Conservation (phyloP, 306 rosid genomes). For the Rosa chinensis region DNA sequence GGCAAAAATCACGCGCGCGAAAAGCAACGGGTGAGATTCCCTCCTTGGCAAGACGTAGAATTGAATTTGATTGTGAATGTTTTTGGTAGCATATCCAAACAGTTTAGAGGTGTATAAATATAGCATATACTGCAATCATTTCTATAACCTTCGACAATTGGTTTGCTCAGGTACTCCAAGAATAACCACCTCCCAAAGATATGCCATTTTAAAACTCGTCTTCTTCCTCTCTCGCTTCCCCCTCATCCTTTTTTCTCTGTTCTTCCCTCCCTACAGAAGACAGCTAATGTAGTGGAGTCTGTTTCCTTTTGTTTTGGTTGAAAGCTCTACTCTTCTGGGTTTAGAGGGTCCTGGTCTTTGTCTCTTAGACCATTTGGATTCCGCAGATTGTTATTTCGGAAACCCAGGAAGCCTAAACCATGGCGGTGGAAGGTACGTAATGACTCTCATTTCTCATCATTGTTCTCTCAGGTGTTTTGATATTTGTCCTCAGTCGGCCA, state of each 20-base stretch:
- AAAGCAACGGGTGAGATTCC: slow-evolving; percentile 36
- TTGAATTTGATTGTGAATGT: background rate
- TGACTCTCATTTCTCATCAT: background rate
- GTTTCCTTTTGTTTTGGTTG: slow-evolving; percentile 14
- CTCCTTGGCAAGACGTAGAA: background rate
- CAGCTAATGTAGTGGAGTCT: slow-evolving; percentile 22
- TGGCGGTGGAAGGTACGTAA: slow-evolving; percentile 47
- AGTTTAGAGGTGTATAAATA: slow-evolving; percentile 52
- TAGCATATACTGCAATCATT: slow-evolving; percentile 44
- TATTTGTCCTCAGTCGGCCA: background rate
- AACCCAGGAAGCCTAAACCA: slow-evolving; percentile 21
- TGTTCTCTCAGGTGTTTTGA: background rate
- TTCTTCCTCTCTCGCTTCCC: slow-evolving; percentile 22
- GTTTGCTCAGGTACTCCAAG: slow-evolving; percentile 30
- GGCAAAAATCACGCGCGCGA: slow-evolving; percentile 49
- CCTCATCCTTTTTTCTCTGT: background rate
- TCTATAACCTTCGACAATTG: slow-evolving; percentile 25
- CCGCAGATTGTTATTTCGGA: slow-evolving; percentile 6
- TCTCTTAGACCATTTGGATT: background rate
- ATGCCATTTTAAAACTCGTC: slow-evolving; percentile 35
- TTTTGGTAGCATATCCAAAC: slow-evolving; percentile 6
- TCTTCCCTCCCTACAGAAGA: slow-evolving; percentile 16
- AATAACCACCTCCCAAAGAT: slow-evolving; percentile 64
- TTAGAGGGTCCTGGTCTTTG: slow-evolving; percentile 19
- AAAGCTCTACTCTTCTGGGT: slow-evolving; percentile 15